Conservation (phyloP, 2,329 filamentous ascomycete species). For the Mycosphaerelloides madeirae region DNA sequence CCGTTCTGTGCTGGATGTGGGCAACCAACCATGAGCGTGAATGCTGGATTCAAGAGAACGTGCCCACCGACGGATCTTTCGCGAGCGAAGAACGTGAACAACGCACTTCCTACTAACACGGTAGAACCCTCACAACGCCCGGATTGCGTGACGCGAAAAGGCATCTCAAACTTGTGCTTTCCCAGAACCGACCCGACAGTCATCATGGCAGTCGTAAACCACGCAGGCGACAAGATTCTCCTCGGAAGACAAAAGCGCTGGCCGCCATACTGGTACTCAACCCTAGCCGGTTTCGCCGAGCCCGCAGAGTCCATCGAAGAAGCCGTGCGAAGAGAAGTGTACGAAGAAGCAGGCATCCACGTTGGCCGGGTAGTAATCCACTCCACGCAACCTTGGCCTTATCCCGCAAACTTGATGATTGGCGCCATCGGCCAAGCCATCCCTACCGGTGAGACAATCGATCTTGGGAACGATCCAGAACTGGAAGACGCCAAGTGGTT, state of each 20-base stretch:
- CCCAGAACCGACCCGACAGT: slow-evolving; percentile 90
- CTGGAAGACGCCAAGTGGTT: slow-evolving; percentile 90
- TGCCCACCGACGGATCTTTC: slow-evolving; percentile 67
- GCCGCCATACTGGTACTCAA: slow-evolving; percentile 81
- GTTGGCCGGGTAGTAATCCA: slow-evolving; percentile 49
- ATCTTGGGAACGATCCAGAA: slow-evolving; percentile 83
- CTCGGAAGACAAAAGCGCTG: slow-evolving; percentile 82
- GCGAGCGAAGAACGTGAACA: slow-evolving; percentile 23
- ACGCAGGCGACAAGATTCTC: slow-evolving; percentile 70
- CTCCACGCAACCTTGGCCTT: slow-evolving; percentile 51
- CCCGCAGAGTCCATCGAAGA: slow-evolving; percentile 50
- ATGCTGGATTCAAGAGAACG: slow-evolving; percentile 74
- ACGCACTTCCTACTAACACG: slow-evolving; percentile 20
- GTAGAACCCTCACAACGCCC: slow-evolving; percentile 50
- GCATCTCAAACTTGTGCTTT: slow-evolving; percentile 86
- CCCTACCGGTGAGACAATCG: slow-evolving; percentile 70
- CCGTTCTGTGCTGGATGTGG: slow-evolving; percentile 90
- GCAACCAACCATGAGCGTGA: slow-evolving; percentile 69
- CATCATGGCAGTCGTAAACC: slow-evolving; percentile 86
- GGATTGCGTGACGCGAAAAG: slow-evolving; percentile 74
- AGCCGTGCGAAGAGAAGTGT: slow-evolving; percentile 48
- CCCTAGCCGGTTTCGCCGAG: slow-evolving; percentile 59
- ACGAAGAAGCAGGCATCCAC: slow-evolving; percentile 47
- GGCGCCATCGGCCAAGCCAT: slow-evolving; percentile 78
- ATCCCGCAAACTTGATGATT: slow-evolving; percentile 51